Conservation (phyloP, 148 eudicot species). For the Camellia lanceoleosa region DNA sequence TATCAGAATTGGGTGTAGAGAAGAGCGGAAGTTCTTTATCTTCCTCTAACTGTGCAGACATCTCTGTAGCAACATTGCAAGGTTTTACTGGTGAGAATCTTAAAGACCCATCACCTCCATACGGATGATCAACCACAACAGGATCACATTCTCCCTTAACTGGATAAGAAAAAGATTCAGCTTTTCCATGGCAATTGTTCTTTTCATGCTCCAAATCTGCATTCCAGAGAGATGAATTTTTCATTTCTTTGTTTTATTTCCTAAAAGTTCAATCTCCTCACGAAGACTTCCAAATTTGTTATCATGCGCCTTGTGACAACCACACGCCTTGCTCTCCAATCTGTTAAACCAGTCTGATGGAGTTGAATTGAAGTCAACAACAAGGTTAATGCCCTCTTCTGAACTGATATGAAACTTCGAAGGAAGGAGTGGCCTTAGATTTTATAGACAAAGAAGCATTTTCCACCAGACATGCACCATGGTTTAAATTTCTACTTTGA, state of each 20-base stretch:
- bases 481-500: slow-evolving; percentile 21
- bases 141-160: slow-evolving; percentile 12
- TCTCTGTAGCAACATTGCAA: slow-evolving; percentile 6
- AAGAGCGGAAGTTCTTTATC: slow-evolving; percentile 13
- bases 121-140: slow-evolving; percentile 17
- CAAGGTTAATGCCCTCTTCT: slow-evolving; percentile 49
- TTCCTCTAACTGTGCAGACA: slow-evolving; percentile 16
- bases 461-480: slow-evolving; percentile 26
- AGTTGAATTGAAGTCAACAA: slow-evolving; percentile 52
- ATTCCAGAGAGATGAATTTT: slow-evolving; percentile 17
- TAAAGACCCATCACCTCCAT: slow-evolving; percentile 22
- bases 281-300: slow-evolving; percentile 33
- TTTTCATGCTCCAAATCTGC: slow-evolving; percentile 23
- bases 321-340: slow-evolving; percentile 30
- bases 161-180: slow-evolving; percentile 24
- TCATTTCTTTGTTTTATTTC: slow-evolving; percentile 19
- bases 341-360: slow-evolving; percentile 42
- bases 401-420: slow-evolving; percentile 36
- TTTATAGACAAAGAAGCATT: slow-evolving; percentile 30
- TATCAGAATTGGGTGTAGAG: slow-evolving; percentile 23
- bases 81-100: slow-evolving; percentile 8
- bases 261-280: slow-evolving; percentile 27
- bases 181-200: slow-evolving; percentile 20
- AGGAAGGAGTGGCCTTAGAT: slow-evolving; percentile 27
- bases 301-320: slow-evolving; percentile 19